Conservation (phyloP, 208 protist genomes). For the Zelonia costaricensis region DNA sequence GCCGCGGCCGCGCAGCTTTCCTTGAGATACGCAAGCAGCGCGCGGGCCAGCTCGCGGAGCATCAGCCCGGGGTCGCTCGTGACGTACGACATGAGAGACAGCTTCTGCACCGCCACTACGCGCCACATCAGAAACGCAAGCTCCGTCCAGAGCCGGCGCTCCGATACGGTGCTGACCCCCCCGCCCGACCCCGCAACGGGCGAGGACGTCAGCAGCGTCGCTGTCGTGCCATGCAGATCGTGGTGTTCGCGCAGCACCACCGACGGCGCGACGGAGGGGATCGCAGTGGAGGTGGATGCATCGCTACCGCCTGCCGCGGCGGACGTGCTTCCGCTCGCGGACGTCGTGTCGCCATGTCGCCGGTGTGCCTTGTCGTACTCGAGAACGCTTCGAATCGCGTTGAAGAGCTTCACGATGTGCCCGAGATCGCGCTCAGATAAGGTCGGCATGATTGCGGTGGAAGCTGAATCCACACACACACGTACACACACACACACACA, state of each 20-base stretch:
- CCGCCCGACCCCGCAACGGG: neutral
- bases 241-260: conserved; percentile 26
- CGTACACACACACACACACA: neutral
- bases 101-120: conserved; percentile 51
- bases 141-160: conserved; percentile 70
- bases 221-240: neutral
- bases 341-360: neutral
- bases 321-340: neutral
- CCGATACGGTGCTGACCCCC: conserved; percentile 3
- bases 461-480: neutral
- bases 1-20: conserved; percentile 18
- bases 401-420: conserved; percentile 69
- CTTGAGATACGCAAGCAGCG: conserved; percentile 56
- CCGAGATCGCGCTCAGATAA: conserved; percentile 62
- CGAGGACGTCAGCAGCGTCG: neutral
- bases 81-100: conserved; percentile 60
- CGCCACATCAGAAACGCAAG: conserved; percentile 64
- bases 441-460: conserved; percentile 34
- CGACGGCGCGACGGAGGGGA: conserved; percentile 22
- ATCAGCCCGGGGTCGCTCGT: conserved; percentile 32
- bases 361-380: conserved; percentile 17
- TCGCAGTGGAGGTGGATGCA: neutral
- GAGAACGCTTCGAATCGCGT: conserved; percentile 43
- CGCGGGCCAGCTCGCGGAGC: conserved; percentile 31
- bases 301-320: neutral